Base-by-base conservation (phyloP, 2,329 filamentous ascomycete species). In the Colletotrichum higginsianum region DNA sequence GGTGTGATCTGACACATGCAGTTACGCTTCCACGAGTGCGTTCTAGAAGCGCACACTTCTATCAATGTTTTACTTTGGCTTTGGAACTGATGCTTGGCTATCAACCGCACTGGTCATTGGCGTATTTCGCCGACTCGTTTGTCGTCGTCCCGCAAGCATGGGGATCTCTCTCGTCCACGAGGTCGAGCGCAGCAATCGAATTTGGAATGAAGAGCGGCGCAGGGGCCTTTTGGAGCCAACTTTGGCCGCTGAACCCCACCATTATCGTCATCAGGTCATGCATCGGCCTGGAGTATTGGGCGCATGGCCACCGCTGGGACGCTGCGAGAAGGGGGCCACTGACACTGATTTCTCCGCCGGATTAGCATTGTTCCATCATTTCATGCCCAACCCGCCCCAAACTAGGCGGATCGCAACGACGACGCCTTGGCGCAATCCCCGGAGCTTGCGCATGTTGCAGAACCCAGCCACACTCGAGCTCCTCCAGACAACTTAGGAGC, bases 361-460 rank as follows among this genome's bases (percentile, higher is more conserved):
- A 72, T 72, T 72, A 72, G 65, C 58, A 40, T 72, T 72, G 58
- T 69, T 72, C 69, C 69, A 72, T 46, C 38, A 42, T n/a, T 64
- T 60, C 35, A 55, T 60, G 69, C 65, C 65, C 53, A 72, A 69
- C 58, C 18, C 16, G 50, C 38, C 30, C 47, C 23, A 55, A 55
- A 60, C 68, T 53, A 35, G 47, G 58, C 58, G 49, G 23, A 68
- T 60, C 52, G 65, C 53, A 64, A 69, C 67, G 47, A 53, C 30
- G 21, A 60, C 52, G 71, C 9, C 71, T 71, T 73, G 67, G 71
- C 67, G 71, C 67, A 47, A 60, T 53, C 62, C 47, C 68, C 47
- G 71, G 62, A 73, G 71, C 71, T 73, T 73, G 71, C 67, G 71
- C 67, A 71, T 64, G 57, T 67, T 73, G 69, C 67, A 67, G 57